These are phyloP conservation scores for Ophiobolus disseminans DNA, from an alignment of 2,329 filamentous ascomycete genomes.

Conservation along the genomic window DNA sequence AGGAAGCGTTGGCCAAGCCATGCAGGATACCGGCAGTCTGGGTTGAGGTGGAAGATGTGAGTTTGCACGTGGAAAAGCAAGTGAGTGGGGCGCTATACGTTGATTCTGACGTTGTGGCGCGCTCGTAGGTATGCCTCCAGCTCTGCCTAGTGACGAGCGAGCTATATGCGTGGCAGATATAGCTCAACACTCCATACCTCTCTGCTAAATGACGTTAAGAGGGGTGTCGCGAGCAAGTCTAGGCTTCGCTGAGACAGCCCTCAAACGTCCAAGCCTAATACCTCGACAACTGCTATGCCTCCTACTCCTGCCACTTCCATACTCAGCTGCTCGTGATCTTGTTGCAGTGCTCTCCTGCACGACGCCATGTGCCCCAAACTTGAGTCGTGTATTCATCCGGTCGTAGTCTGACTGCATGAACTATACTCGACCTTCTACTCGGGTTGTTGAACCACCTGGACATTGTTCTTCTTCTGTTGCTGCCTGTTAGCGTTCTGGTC, in stretches of 20 bases:
- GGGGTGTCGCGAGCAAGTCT: no score
- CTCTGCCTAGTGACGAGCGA: no score
- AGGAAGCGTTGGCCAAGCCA: constrained; percentile 39
- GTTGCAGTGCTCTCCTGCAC: constrained; percentile 16
- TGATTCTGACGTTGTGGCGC: no score
- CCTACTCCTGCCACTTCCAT: neutral
- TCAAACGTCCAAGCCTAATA: no score
- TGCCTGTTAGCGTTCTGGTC: constrained; percentile 18
- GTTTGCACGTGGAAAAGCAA: neutral
- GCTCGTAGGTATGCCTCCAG: no score
- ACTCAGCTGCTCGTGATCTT: constrained; percentile 12
- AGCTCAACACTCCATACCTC: no score
- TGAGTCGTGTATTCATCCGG: constrained; percentile 19
- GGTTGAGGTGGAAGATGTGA: constrained; percentile 4
- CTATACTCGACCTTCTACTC: constrained; percentile 23
- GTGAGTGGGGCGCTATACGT: neutral
- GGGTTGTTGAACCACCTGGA: constrained; percentile 81
- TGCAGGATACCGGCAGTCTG: constrained; percentile 24
- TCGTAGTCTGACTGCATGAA: constrained; percentile 22
- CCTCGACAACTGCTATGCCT: no score
- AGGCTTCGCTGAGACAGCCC: no score
- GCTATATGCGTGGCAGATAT: no score
- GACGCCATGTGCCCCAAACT: constrained; percentile 22
- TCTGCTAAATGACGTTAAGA: no score
- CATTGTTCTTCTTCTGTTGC: constrained; percentile 85